phyloP scores from a whole-genome alignment of 352 stramenopile species.

The Phytophthora parvispora region DNA sequence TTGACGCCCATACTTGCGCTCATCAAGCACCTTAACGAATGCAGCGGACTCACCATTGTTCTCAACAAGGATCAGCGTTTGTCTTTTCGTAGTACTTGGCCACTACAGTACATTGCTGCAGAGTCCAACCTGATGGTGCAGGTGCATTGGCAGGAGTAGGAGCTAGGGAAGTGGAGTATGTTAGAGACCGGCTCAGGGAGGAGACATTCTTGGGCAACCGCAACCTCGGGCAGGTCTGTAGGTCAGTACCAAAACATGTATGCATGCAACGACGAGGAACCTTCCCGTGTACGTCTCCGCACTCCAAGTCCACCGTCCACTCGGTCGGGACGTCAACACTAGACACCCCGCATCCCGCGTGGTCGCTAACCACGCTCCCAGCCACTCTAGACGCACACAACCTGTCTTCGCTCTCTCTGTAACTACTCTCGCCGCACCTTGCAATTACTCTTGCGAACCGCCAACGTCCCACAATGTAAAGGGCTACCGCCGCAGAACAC shows the following conservation, averaged over 20 bases:
- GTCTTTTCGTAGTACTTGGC: background rate
- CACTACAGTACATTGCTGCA: background rate
- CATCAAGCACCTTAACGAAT: background rate
- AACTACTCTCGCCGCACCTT: background rate
- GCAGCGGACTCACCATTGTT: background rate
- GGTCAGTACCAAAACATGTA: background rate
- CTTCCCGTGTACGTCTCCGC: background rate
- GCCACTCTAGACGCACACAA: background rate
- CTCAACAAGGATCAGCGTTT: background rate
- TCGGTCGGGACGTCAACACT: background rate
- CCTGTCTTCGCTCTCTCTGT: background rate
- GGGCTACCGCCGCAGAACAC: background rate
- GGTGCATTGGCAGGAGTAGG: background rate
- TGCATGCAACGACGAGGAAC: background rate
- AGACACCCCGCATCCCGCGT: background rate
- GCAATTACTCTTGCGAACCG: background rate
- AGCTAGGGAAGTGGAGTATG: background rate
- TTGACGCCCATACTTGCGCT: background rate
- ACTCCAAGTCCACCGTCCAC: background rate
- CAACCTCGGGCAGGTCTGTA: background rate
- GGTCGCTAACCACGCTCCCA: background rate
- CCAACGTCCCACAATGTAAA: background rate
- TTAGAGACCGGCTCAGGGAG: background rate
- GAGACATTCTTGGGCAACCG: background rate
- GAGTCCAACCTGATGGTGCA: background rate